Base-by-base conservation (phyloP, 1,284 basidiomycete species). In the Ustilago shanxiensis region DNA sequence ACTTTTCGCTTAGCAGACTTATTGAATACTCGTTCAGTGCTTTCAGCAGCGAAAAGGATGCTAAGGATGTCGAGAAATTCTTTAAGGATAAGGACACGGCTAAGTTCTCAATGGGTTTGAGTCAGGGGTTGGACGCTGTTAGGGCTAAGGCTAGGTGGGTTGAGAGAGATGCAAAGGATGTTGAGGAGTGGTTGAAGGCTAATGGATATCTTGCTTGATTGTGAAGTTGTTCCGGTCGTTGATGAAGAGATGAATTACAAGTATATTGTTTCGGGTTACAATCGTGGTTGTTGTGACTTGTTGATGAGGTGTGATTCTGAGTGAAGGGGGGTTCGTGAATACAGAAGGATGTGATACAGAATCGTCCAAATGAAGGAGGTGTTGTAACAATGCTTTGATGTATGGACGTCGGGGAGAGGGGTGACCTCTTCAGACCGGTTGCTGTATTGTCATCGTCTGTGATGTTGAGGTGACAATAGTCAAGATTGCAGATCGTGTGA, bases 31-130 rank as follows among this genome's bases (percentile, higher is more conserved):
- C 91, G 8, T 90, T 94, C 86, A 87, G 87, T 31, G 86, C 87
- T 44, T 88, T 97, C 69, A 90, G 91, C 20, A 90, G 89, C 20
- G 88, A 91, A 77, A 87, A 91, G 76, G 95, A 97, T 87, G 89
- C 90, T 28, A 86, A 90, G 56, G 88, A 88, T 8, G 89, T 91
- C 24, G 90, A 90, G 58, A 88, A 86, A 3, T 95, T 93, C 88
- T 88, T 87, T 79, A 66, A 65, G 49, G 83, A 72, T 79, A 88
- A 87, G 63, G 75, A 82, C 51, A 81, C 70, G 33, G 62, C 66
- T 39, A 88, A 87, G 78, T 89, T 87, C 86, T 88, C 89, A 72
- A 88, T 91, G 82, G 88, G 88, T 7, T 87, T 93, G 49, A 89
- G 89, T 14, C 93, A 93, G 83, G 88, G 89, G 28, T 81, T 93